Conservation (phyloP, 176 grass and related monocot species). For the Lolium perenne region DNA sequence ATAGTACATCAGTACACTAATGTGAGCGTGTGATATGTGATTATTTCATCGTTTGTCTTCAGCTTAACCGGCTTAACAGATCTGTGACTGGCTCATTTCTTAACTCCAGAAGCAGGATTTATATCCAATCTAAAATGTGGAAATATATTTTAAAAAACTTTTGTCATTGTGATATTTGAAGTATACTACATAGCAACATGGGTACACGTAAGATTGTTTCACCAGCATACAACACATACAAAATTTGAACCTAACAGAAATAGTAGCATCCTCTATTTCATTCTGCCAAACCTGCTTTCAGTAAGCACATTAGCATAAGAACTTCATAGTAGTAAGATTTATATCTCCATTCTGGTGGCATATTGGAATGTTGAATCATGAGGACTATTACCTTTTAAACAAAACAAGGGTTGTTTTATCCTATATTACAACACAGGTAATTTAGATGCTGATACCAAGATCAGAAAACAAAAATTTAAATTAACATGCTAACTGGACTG, state of each 20-base stretch:
- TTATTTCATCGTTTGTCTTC: neutral
- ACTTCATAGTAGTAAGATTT: slow-evolving; percentile 12
- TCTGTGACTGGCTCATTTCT: neutral
- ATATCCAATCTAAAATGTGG: neutral
- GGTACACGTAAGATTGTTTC: neutral
- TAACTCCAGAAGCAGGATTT: neutral
- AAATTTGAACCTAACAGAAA: neutral
- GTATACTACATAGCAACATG: neutral
- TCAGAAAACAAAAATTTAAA: neutral
- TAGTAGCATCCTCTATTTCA: neutral
- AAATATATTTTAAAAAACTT: neutral
- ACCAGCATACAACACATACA: neutral
- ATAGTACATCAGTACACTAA: neutral
- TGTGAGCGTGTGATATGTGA: neutral
- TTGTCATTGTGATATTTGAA: neutral
- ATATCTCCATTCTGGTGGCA: neutral
- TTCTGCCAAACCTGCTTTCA: neutral
- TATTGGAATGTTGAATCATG: neutral
- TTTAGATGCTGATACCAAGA: neutral
- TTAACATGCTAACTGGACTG: neutral
- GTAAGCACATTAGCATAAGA: slow-evolving; percentile 17
- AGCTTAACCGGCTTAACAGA: neutral
- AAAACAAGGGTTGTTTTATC: neutral
- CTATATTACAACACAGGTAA: neutral
- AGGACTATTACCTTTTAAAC: neutral